phyloP scores from a whole-genome alignment of 129 eudicot species.

The Lactuca sativa region DNA sequence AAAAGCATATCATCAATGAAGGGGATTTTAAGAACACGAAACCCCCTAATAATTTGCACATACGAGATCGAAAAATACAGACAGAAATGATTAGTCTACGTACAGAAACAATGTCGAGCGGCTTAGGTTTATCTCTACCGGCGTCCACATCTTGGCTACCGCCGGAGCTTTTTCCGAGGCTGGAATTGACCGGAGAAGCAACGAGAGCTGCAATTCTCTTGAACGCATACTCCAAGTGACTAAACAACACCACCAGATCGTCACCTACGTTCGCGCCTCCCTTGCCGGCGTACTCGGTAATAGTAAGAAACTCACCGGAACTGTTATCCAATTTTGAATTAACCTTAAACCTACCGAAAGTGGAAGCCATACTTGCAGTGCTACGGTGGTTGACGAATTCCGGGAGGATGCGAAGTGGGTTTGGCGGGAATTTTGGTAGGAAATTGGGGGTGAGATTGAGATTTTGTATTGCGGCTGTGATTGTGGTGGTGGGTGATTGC shows the following conservation, averaged over 20 bases:
- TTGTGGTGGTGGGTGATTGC: constrained; percentile 55
- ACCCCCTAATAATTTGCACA: background rate
- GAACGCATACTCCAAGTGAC: constrained; percentile 80
- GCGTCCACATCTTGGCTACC: constrained; percentile 32
- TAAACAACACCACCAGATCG: constrained; percentile 68
- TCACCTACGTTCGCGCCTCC: constrained; percentile 73
- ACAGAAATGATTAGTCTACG: constrained; percentile 12
- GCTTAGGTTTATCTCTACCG: constrained; percentile 92
- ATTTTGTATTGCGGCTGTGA: constrained; percentile 40
- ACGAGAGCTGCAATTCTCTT: constrained; percentile 90
- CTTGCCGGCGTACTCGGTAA: constrained; percentile 70
- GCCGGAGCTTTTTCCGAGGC: constrained; percentile 40
- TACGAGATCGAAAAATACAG: background rate
- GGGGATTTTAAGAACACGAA: background rate
- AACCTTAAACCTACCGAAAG: constrained; percentile 35
- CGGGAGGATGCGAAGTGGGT: constrained; percentile 21
- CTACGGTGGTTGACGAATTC: constrained; percentile 24
- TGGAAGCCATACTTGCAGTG: constrained; percentile 41
- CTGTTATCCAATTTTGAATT: constrained; percentile 34
- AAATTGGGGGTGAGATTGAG: constrained; percentile 37
- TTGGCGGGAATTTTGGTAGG: constrained; percentile 29
- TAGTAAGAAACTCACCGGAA: constrained; percentile 39
- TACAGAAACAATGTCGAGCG: constrained; percentile 89
- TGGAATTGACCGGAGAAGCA: constrained; percentile 88
- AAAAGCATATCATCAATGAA: background rate